Base-by-base conservation (phyloP, 169 alveolate genomes). In the Plasmodium cynomolgi region DNA sequence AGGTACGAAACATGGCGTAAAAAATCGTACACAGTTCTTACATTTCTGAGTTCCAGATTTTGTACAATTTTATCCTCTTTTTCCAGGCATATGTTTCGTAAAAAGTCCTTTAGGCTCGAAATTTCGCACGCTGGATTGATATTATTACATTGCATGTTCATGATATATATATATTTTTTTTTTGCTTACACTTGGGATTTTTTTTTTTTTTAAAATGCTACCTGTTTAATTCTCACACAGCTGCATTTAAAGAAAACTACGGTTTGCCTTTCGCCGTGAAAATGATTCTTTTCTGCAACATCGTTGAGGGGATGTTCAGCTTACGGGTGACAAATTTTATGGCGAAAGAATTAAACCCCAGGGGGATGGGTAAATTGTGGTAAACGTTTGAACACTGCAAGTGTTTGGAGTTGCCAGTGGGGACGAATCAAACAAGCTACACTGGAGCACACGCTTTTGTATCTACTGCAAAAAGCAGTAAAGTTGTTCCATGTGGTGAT, bases 21-120 rank as follows among this genome's bases (percentile, higher is more conserved):
- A 47, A 85, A 75, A 85, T 85, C 93, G 44, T 85, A 85, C 56
- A 85, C 80, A 15, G 93, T 85, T 85, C 31, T 75, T 75, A 85
- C 80, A 85, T 85, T 85, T 8, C 80, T 85, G 44, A 23, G 34
- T 44, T 85, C 80, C 26, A 85, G 81, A 8, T 50, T 54, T n/a
- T 85, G 93, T 79, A 85, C 56, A 31, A 85, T 56, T 85, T 56
- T 85, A 47, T 85, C 83, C 8, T 85, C 84, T 11, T 33, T 75
- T 77, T 85, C 93, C 62, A 85, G 80, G 15, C 86, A 85, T 85
- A 85, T 56, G 37, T 85, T 75, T 9, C 79, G 93, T 8, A 85
- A 50, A 33, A 85, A 44, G 7, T 26, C 62, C 81, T 85, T 54
- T 56, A 74, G 13, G 26, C 81, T 74, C 3, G 33, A 39, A 41